Conservation (phyloP, 306 rosid species). For the Inga oerstediana region DNA sequence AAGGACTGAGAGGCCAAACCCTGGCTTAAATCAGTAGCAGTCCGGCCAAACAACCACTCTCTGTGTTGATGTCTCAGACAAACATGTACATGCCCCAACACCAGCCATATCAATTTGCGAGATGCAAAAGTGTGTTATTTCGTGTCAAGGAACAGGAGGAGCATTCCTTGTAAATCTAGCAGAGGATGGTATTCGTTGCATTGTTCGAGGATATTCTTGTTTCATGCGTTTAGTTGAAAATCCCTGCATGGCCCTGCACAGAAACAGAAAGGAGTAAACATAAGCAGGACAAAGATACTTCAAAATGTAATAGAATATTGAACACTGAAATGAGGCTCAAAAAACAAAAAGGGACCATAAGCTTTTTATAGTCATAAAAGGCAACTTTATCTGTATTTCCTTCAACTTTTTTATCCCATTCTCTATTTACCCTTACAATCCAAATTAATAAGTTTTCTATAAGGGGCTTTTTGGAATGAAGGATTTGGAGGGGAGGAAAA, state of each 20-base stretch:
- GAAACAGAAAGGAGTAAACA: constrained; percentile 14
- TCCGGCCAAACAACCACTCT: constrained; percentile 39
- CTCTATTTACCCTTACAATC: not conserved
- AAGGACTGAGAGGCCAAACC: constrained; percentile 30
- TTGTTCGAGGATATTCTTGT: constrained; percentile 73
- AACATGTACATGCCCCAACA: constrained; percentile 45
- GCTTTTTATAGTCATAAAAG: not conserved
- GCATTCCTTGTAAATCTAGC: constrained; percentile 85
- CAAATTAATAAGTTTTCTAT: not conserved
- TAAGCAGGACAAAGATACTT: not conserved
- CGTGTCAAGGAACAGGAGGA: constrained; percentile 78
- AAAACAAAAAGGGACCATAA: not conserved
- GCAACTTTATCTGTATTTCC: constrained; percentile 18
- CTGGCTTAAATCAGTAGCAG: constrained; percentile 32
- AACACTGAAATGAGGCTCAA: not conserved
- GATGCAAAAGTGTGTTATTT: constrained; percentile 31
- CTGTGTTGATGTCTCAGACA: constrained; percentile 40
- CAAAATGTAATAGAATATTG: not conserved
- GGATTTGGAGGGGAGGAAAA: no score
- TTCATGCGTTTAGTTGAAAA: constrained; percentile 75
- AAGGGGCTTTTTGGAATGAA: not conserved
- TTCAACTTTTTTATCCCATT: not conserved
- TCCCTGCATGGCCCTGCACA: constrained; percentile 62
- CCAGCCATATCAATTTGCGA: constrained; percentile 44
- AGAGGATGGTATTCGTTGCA: constrained; percentile 75